These are phyloP conservation scores for Cordia subcordata DNA, from an alignment of 257 asterid genomes.

Conservation along the genomic window DNA sequence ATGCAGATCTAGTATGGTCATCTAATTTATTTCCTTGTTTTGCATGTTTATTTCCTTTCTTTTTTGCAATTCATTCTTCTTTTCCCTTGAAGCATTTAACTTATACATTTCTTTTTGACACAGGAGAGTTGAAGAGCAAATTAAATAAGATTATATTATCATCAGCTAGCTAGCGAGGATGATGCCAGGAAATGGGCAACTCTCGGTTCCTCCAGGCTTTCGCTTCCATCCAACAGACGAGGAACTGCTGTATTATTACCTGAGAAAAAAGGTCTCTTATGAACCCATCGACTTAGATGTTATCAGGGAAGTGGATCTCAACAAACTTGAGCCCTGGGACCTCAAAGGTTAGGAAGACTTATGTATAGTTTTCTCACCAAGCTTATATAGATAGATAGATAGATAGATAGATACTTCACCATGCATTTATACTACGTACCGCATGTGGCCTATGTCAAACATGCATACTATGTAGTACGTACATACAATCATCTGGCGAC, in stretches of 20 bases:
- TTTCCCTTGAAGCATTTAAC: no score
- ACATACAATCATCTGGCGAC: neutral
- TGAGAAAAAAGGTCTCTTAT: constrained; percentile 70
- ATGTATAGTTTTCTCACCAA: neutral
- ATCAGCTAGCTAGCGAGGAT: constrained; percentile 13
- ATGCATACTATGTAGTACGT: neutral
- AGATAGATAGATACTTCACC: no score
- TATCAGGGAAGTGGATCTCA: constrained; percentile 77
- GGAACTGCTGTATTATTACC: constrained; percentile 70
- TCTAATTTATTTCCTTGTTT: no score
- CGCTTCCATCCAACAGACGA: constrained; percentile 89
- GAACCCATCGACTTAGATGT: constrained; percentile 79
- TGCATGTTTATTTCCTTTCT: no score
- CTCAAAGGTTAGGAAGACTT: constrained; percentile 55
- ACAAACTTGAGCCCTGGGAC: constrained; percentile 95
- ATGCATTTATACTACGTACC: no score
- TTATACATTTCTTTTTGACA: no score
- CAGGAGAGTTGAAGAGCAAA: neutral
- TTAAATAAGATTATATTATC: neutral
- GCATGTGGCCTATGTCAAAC: no score
- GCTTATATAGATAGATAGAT: no score
- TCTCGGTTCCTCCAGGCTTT: constrained; percentile 80
- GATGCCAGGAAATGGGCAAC: constrained; percentile 37
- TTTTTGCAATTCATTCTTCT: no score
- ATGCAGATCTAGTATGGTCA: no score